Percentiles rank a stretch among this genome's conserved stretches.
Conservation (phyloP, 148 eudicot genomes). For the Silene conica region DNA sequence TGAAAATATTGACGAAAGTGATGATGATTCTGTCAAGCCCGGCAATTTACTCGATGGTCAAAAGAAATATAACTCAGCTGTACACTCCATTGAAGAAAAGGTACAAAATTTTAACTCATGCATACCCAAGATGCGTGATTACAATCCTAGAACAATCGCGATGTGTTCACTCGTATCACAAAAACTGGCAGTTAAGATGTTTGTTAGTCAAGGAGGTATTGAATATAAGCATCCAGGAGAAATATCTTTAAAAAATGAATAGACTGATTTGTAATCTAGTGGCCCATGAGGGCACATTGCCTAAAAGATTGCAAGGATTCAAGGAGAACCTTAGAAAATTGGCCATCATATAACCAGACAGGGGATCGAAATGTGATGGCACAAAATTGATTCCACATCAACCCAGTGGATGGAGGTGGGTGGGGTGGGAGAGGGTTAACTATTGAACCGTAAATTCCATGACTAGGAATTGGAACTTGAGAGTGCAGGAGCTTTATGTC, state of each 20-base stretch:
- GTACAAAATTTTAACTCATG: constrained; percentile 29
- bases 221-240: not conserved
- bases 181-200: not conserved
- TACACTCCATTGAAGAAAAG: constrained; percentile 98
- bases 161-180: not conserved
- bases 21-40: constrained; percentile 48
- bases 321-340: not conserved
- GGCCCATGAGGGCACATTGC: not conserved
- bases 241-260: not conserved
- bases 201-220: not conserved
- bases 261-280: not conserved
- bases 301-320: not conserved
- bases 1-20: constrained; percentile 57
- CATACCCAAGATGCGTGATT: not conserved
- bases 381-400: not conserved
- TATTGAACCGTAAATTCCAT: not conserved
- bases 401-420: not conserved
- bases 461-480: not conserved
- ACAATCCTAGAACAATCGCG: not conserved
- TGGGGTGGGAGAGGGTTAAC: not conserved
- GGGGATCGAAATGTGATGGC: not conserved
- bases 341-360: not conserved
- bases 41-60: constrained; percentile 93
- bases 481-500: not conserved
- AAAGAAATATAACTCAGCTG: constrained; percentile 88